These are phyloP conservation scores for Acacia pycnantha DNA, from an alignment of 331 rosid species.

Conservation along the genomic window DNA sequence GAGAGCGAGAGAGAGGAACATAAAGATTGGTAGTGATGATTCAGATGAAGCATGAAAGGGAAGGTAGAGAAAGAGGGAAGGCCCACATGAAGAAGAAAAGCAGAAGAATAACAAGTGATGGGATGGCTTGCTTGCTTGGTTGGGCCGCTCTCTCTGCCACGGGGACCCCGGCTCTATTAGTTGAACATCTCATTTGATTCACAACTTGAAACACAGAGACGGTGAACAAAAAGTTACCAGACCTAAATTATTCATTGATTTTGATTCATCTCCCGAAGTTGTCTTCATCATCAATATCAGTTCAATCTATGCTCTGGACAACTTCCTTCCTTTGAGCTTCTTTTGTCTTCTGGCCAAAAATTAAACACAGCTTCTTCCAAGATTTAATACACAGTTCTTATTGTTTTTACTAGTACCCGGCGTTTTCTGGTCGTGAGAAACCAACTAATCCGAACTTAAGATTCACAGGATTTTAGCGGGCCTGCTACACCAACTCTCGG, in stretches of 20 bases:
- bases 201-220: not conserved
- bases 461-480: too few species aligned
- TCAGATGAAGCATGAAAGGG: conserved; percentile 31
- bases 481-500: too few species aligned
- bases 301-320: not conserved
- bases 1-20: conserved; percentile 12
- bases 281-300: not conserved
- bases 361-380: not conserved
- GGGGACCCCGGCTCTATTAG: not conserved
- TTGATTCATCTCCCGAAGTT: not conserved
- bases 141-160: not conserved
- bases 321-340: not conserved
- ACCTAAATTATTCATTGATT: not conserved
- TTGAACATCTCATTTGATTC: not conserved
- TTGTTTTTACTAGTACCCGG: too few species aligned
- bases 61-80: conserved; percentile 27
- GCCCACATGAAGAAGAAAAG: conserved; percentile 37
- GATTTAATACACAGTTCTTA: not conserved
- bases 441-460: too few species aligned
- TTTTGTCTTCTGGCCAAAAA: not conserved
- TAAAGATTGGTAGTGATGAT: conserved; percentile 1
- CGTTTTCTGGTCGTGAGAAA: too few species aligned
- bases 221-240: not conserved
- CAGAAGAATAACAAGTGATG: not conserved
- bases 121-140: not conserved